Evolutionary conservation across 495 filamentous ascomycete species (phyloP).

Genomic region (Annulohypoxylon moriforme): DNA sequence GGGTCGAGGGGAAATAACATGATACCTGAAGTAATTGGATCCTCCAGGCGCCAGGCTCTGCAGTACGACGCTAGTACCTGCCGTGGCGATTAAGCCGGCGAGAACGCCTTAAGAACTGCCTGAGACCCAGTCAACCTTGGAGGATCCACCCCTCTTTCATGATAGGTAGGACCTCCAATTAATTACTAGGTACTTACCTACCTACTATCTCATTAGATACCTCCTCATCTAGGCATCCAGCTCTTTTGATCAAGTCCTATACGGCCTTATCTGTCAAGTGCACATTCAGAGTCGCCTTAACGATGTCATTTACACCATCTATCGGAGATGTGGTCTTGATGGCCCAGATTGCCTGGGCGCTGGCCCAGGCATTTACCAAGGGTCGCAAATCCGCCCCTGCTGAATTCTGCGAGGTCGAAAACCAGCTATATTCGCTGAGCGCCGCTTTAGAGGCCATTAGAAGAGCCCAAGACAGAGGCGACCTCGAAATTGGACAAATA

Average conservation of each 20-base stretch:
- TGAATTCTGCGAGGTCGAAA: slow-evolving; percentile 9
- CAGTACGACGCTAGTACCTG: not conserved
- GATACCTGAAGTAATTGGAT: not conserved
- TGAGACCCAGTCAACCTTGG: not conserved
- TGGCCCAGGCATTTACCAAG: slow-evolving; percentile 12
- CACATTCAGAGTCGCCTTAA: not conserved
- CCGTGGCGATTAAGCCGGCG: not conserved
- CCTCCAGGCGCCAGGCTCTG: not conserved
- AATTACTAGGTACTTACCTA: too few species aligned
- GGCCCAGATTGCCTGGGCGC: slow-evolving; percentile 11
- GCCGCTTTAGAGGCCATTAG: slow-evolving; percentile 12
- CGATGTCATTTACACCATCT: slow-evolving; percentile 12
- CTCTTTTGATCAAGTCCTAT: not conserved
- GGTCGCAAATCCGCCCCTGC: slow-evolving; percentile 9
- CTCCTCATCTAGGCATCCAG: too few species aligned
- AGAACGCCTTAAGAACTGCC: not conserved
- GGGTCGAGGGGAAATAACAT: not conserved
- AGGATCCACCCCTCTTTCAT: slow-evolving; percentile 1
- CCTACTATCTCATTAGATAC: not conserved
- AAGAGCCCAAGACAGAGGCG: not conserved
- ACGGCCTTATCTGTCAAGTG: not conserved
- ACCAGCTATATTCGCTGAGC: slow-evolving; percentile 9
- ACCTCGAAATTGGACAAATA: not conserved
- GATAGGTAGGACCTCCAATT: not conserved
- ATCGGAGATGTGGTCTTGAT: slow-evolving; percentile 16